Evolutionary conservation across 2,329 filamentous ascomycete species (phyloP), one percentile per base, ranked within the genome.

Genomic region (Fonsecaea multimorphosa): DNA sequence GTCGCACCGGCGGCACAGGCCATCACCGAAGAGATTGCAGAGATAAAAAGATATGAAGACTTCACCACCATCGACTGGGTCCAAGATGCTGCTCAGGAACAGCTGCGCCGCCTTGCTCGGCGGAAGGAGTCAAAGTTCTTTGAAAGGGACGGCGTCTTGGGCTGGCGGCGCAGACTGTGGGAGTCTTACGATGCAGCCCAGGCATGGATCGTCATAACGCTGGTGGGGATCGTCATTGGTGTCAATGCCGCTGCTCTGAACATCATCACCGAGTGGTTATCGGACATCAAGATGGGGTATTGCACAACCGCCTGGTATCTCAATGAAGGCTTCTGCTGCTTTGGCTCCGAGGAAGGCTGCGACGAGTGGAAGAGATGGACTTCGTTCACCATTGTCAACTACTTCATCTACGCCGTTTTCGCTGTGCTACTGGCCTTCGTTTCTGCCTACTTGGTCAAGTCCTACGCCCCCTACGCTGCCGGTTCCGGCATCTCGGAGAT

Each of bases 21-120:
- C 68, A 92, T 96, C 71, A 91, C 93, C 67, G 93, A 98, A 75
- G 95, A 99, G 81, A 97, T 99, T 75, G 93, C 91, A 29, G 91
- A 97, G 82, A 98, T 99, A 77, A 97, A 97, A 81, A 87, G 94
- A 81, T 99, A 99, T 80, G 95, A 97, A 85, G 95, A 99, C 80
- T 99, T 99, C 77, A 97, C 93, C 5, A 99, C 95, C 0, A 81
- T 84, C 87, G 95, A 99, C 79, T 99, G 95, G 95, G 94, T 99
- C 0, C 94, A 99, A 78, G 95, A 99, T 85, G 93, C 94, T 11
- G 90, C 93, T 36, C 90, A 93, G 70, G 95, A 97, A 77, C 92
- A 96, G 76, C 83, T 91, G 54, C 87, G 93, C 62, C 88, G 94
- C 68, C 91, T 91, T 73, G 86, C 90, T 55, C 86, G 90, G 72